A percentile compares a stretch with the other conserved stretches of the same genome.
Conservation (phyloP, 2,329 filamentous ascomycete species). For the Exserohilum rostratum region DNA sequence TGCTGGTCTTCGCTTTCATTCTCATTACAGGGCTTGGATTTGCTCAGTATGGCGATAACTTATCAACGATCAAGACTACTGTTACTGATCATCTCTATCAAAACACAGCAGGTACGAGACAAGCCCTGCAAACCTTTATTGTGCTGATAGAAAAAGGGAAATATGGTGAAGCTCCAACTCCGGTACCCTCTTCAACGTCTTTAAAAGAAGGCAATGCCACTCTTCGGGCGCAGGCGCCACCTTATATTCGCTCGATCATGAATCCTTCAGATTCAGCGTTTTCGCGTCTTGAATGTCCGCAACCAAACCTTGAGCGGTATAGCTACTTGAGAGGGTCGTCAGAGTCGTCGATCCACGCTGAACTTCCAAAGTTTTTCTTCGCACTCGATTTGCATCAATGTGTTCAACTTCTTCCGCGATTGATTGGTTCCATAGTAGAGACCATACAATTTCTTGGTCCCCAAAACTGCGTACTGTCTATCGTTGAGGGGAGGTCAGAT, state of each 20-base stretch:
- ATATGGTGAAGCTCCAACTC: not conserved
- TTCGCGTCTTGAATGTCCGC: conserved; percentile 26
- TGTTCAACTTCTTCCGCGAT: conserved; percentile 54
- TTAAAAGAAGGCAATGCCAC: conserved; percentile 19
- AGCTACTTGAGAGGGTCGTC: conserved; percentile 17
- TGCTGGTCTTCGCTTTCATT: conserved; percentile 17
- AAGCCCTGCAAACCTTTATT: not conserved
- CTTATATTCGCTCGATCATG: conserved; percentile 27
- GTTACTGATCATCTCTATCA: conserved; percentile 5
- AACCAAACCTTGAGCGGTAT: conserved; percentile 23
- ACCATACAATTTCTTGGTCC: conserved; percentile 58
- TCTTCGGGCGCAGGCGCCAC: conserved; percentile 16
- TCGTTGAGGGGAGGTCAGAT: conserved; percentile 62
- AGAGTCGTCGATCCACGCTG: conserved; percentile 3
- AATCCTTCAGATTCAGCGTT: conserved; percentile 20
- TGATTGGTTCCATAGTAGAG: conserved; percentile 61
- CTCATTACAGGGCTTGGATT: conserved; percentile 17
- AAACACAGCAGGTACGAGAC: conserved; percentile 3
- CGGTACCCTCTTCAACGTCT: conserved; percentile 1
- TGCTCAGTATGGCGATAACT: conserved; percentile 13
- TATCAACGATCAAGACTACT: conserved; percentile 6
- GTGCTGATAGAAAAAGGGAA: not conserved
- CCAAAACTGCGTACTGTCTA: conserved; percentile 58
- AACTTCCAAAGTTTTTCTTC: conserved; percentile 51
- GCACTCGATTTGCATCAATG: conserved; percentile 60